phyloP scores from a whole-genome alignment of 345 rosid species.

The Sonneratia alba region DNA sequence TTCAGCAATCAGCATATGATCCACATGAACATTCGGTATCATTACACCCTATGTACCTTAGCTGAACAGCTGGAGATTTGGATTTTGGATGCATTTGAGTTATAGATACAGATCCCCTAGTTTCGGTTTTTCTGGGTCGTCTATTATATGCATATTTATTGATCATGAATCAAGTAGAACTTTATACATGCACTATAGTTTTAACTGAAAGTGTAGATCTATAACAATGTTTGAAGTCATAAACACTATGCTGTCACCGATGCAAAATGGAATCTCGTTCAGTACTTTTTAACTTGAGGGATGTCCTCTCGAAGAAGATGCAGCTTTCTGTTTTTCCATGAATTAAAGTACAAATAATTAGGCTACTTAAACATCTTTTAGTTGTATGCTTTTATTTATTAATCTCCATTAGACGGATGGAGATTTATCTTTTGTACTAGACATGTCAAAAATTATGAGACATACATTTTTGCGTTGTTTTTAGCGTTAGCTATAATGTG shows the following conservation, averaged over 20 bases:
- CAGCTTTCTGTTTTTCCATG: not conserved
- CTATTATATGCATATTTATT: not conserved
- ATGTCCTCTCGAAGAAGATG: not conserved
- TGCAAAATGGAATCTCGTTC: conserved; percentile 1
- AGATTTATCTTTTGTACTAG: not conserved
- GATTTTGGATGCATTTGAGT: too few species aligned
- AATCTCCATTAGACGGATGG: conserved; percentile 3
- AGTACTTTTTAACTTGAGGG: not conserved
- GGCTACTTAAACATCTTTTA: not conserved
- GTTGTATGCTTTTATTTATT: not conserved
- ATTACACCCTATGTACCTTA: not conserved
- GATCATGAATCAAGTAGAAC: not conserved
- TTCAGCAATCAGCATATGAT: not conserved
- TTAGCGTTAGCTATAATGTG: not conserved
- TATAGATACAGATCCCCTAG: too few species aligned
- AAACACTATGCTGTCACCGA: not conserved
- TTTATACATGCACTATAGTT: not conserved
- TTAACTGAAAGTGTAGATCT: not conserved
- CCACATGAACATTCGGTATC: not conserved
- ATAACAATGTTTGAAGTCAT: not conserved
- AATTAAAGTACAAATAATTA: not conserved
- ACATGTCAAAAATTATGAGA: not conserved
- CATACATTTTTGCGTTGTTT: not conserved
- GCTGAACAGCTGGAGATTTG: not conserved
- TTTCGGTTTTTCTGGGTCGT: not conserved